These are phyloP conservation scores for Astragalus glycyphyllos DNA, from an alignment of 306 rosid species.

Conservation along the genomic window DNA sequence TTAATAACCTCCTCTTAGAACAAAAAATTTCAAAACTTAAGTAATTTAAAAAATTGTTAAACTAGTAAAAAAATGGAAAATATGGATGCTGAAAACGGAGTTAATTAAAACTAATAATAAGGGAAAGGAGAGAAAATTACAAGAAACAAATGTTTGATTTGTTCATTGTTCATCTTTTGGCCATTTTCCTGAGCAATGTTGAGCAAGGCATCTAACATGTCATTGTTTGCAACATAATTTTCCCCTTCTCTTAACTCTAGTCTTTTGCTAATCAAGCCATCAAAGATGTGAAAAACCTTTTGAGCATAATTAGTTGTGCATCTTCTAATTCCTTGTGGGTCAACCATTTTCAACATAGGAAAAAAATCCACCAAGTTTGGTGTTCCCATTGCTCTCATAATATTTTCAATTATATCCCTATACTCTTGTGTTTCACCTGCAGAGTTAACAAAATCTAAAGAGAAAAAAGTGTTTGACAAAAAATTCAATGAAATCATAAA, in stretches of 20 bases:
- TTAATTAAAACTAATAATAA: not conserved
- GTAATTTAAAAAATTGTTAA: not conserved
- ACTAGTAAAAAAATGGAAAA: not conserved
- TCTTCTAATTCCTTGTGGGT: constrained; percentile 49
- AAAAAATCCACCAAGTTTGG: constrained; percentile 57
- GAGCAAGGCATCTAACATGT: constrained; percentile 56
- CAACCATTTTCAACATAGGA: constrained; percentile 46
- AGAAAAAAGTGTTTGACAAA: constrained; percentile 45
- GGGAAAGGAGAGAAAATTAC: constrained; percentile 15
- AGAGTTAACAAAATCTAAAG: constrained; percentile 46
- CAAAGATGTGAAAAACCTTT: constrained; percentile 34
- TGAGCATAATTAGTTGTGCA: not conserved
- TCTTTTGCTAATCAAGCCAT: constrained; percentile 31
- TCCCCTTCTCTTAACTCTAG: constrained; percentile 28
- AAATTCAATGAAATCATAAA: constrained; percentile 40
- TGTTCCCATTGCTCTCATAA: constrained; percentile 44
- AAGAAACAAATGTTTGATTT: constrained; percentile 42
- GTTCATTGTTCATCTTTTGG: constrained; percentile 39
- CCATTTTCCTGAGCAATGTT: constrained; percentile 41
- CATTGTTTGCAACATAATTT: constrained; percentile 4
- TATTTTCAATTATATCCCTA: constrained; percentile 31
- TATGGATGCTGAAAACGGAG: not conserved
- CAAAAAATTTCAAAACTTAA: too few species aligned
- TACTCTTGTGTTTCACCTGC: constrained; percentile 27
- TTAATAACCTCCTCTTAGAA: too few species aligned